Conservation (phyloP, 208 protist genomes). For the Trichomonas tenax region DNA sequence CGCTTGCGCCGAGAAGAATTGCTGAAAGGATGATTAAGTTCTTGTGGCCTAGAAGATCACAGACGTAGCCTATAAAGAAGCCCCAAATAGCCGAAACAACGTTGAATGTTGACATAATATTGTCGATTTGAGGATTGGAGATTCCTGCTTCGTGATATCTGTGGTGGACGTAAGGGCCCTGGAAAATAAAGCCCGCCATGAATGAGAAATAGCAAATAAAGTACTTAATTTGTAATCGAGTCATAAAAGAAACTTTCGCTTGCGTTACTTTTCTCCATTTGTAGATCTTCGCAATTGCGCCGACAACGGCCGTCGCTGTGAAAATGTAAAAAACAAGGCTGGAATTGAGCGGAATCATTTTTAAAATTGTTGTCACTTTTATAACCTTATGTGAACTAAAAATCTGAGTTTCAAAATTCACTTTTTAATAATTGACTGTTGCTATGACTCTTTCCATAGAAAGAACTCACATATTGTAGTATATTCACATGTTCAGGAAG, state of each 20-base stretch:
- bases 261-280: background rate
- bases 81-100: slow-evolving; percentile 3
- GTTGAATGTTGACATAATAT: slow-evolving; percentile 6
- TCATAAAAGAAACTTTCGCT: background rate
- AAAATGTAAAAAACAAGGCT: background rate
- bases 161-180: background rate
- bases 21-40: background rate
- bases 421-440: too few relatives aligned
- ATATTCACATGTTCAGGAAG: too few relatives aligned
- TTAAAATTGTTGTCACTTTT: background rate
- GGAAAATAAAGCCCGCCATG: background rate
- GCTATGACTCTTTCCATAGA: too few relatives aligned
- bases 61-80: background rate
- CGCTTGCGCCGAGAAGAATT: background rate
- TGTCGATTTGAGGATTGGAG: background rate
- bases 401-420: too few relatives aligned
- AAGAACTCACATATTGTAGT: too few relatives aligned
- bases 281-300: background rate
- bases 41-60: background rate
- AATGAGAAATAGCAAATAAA: slow-evolving; percentile 10
- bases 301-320: too few relatives aligned
- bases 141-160: background rate
- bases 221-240: background rate
- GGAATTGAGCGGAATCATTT: background rate
- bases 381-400: too few relatives aligned